Percentiles rank a stretch among this genome's conserved stretches.
Conservation (phyloP, 1,284 basidiomycete genomes). For the Lentinus polychrous region DNA sequence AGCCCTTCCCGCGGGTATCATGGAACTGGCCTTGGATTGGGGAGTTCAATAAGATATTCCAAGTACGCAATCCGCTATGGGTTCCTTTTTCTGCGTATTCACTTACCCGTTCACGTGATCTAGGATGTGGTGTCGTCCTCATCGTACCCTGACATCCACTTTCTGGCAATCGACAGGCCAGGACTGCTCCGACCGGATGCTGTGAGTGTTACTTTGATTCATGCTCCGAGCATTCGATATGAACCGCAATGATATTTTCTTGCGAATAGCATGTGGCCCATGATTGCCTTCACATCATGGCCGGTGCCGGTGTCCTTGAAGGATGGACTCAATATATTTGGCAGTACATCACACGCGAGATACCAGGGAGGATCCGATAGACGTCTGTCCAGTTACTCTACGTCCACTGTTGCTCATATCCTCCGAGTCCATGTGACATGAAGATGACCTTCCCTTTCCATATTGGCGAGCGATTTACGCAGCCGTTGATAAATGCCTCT, state of each 20-base stretch:
- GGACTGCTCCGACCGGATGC: constrained; percentile 56
- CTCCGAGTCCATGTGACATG: no score
- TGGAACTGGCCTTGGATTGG: constrained; percentile 60
- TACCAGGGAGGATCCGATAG: constrained; percentile 17
- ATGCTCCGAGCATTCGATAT: constrained; percentile 1
- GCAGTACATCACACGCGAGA: constrained; percentile 46
- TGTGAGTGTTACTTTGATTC: constrained; percentile 28
- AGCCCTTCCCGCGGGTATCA: constrained; percentile 26
- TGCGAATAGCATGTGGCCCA: constrained; percentile 41
- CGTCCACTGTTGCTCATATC: no score
- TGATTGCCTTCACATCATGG: constrained; percentile 61
- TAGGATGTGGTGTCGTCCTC: constrained; percentile 35
- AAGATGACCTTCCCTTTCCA: no score
- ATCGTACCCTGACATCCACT: constrained; percentile 48
- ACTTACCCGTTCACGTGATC: constrained; percentile 1
- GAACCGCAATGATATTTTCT: background rate
- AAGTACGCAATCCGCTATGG: constrained; percentile 30
- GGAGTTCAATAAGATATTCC: constrained; percentile 47
- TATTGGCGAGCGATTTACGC: no score
- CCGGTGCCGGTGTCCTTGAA: constrained; percentile 58
- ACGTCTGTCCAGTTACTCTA: constrained; percentile 12
- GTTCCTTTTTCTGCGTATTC: constrained; percentile 1
- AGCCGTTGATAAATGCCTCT: no score
- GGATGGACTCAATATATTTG: constrained; percentile 68
- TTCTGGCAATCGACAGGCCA: constrained; percentile 51